Evolutionary conservation across 441 rosid genomes (phyloP).

Genomic region (Aleurites moluccanus): DNA sequence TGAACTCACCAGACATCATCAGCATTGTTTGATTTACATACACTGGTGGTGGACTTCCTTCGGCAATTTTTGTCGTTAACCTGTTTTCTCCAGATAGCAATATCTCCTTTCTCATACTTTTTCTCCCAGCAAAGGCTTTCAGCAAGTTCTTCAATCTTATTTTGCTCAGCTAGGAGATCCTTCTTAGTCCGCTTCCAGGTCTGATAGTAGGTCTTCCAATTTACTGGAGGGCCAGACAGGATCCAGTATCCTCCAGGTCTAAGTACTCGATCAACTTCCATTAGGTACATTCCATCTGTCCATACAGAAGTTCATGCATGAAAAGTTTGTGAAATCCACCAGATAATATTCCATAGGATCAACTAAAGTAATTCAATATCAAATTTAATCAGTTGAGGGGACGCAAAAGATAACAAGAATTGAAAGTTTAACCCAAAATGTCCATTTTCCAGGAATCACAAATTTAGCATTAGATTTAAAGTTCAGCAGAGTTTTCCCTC

Average conservation of each 20-base stretch:
- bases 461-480: background rate
- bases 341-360: background rate
- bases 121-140: conserved; percentile 93
- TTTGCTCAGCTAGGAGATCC: conserved; percentile 78
- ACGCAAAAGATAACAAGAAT: background rate
- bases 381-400: background rate
- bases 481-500: background rate
- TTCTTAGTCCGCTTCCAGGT: conserved; percentile 75
- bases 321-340: conserved; percentile 22
- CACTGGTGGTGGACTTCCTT: conserved; percentile 44
- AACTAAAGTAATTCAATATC: background rate
- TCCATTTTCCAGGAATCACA: background rate
- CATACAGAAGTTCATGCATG: conserved; percentile 23
- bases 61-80: conserved; percentile 57
- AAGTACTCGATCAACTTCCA: conserved; percentile 90
- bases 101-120: conserved; percentile 85
- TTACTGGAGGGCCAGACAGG: conserved; percentile 89
- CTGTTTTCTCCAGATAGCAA: conserved; percentile 70
- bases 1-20: conserved; percentile 81
- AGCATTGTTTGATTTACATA: conserved; percentile 60
- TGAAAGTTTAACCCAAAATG: background rate
- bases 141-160: conserved; percentile 68
- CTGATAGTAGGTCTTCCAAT: conserved; percentile 80
- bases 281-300: conserved; percentile 70
- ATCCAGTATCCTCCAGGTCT: conserved; percentile 96